phyloP scores from a whole-genome alignment of 2,329 filamentous ascomycete genomes.

The Trichoderma koningiopsis region DNA sequence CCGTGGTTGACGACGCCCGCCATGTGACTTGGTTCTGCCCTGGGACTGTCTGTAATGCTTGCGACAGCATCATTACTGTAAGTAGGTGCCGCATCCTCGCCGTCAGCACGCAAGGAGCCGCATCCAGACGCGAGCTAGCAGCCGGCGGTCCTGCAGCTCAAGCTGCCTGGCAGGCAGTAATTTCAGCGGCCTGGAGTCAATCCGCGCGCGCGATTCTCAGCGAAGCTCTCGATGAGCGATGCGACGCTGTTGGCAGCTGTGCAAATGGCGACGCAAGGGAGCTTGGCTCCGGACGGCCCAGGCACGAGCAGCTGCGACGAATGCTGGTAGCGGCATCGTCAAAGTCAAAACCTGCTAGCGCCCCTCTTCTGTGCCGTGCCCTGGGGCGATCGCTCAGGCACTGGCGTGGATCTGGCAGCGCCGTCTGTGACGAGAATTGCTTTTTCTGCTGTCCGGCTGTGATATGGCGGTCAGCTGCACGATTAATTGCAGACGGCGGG shows the following conservation, averaged over 20 bases:
- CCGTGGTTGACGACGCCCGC: not conserved
- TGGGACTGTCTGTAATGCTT: not conserved
- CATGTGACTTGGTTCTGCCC: slow-evolving; percentile 1
- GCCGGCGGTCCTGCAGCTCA: not conserved
- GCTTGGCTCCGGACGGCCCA: not conserved
- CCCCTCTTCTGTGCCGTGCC: slow-evolving; percentile 5
- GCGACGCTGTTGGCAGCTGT: not conserved
- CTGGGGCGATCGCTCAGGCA: slow-evolving; percentile 25
- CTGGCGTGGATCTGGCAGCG: slow-evolving; percentile 11
- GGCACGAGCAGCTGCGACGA: not conserved
- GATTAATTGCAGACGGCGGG: not conserved
- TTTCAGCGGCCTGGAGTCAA: not conserved
- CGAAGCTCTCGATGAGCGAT: not conserved
- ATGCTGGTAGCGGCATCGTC: not conserved
- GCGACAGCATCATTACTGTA: too few relatives aligned
- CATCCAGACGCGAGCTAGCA: not conserved
- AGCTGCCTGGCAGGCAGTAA: slow-evolving; percentile 12
- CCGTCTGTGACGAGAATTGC: slow-evolving; percentile 22
- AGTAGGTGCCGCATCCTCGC: slow-evolving; percentile 1
- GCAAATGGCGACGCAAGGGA: not conserved
- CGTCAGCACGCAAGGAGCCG: slow-evolving; percentile 4
- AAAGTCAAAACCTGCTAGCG: slow-evolving; percentile 15
- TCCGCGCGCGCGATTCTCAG: not conserved
- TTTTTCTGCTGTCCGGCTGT: not conserved
- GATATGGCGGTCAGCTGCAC: slow-evolving; percentile 10